Evolutionary conservation across 1,284 basidiomycete genomes (phyloP), one percentile per base, ranked within the genome.

Genomic region (Rhizopogon hawkerae): DNA sequence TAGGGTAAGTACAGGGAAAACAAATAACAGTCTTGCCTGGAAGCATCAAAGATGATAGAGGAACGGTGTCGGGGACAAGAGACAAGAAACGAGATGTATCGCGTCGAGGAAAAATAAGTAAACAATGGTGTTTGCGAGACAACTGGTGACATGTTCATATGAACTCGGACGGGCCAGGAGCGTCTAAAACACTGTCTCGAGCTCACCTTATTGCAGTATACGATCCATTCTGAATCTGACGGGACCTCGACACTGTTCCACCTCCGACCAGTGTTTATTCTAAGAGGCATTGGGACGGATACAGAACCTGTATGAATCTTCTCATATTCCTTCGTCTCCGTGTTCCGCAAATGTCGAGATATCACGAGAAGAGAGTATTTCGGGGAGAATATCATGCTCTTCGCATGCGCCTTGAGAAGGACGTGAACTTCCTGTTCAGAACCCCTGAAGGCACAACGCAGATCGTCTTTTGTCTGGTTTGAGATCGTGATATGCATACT

Each of bases 41-140:
- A 21, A 94, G 72, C 48, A 79, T 68, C 10, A 92, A 58, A 14
- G 83, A 83, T 8, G 86, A 87, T 18, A 94, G 64, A 5, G 80
- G 73, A 1, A 77, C 67, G 2, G 68, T 60, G 61, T 92, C 83
- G 1, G 85, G 81, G 38, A 93, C 69, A 34, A 78, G 73, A 6
- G 80, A 75, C 46, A 90, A 63, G 61, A 85, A 90, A 2, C 74
- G 72, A 3, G 76, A 70, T 45, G 80, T 59, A 51, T 80, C 69
- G 52, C 88, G 71, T 46, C 65, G 71, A 10, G 76, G 76, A 21
- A 89, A 60, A 14, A 89, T 71, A 4, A 79, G 55, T 7, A 89
- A 56, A 50, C 64, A 68, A 51, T 71, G 66, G 37, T 73, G 70
- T 24, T 64, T 65, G 47, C 59, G 61, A 7, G 65, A 64, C 23